Evolutionary conservation across 169 alveolate genomes (phyloP).

Genomic region (Cryptosporidium muris): DNA sequence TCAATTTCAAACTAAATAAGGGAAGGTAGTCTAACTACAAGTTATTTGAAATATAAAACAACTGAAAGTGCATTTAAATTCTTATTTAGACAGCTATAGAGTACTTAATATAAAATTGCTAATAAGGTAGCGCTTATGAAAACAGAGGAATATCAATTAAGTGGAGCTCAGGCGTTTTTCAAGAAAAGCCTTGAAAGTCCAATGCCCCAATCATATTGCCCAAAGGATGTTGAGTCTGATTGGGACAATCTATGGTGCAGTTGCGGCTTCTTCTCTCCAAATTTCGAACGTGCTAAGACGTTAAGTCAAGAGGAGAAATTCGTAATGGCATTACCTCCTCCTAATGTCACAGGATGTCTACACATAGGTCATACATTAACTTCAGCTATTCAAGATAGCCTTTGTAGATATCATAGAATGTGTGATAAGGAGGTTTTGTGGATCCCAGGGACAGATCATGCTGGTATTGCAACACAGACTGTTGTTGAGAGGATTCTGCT

Average conservation of each 20-base stretch:
- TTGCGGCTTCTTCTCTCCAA: constrained; percentile 24
- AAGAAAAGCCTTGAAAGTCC: constrained; percentile 3
- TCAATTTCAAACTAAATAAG: too few species aligned
- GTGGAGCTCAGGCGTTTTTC: constrained; percentile 29
- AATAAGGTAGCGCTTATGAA: too few species aligned
- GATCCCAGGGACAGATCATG: constrained; percentile 99
- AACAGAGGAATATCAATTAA: background rate
- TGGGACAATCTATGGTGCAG: constrained; percentile 84
- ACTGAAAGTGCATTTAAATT: too few species aligned
- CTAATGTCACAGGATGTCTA: constrained; percentile 99
- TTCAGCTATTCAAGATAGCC: constrained; percentile 97
- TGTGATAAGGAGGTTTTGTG: constrained; percentile 94
- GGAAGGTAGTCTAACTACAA: too few species aligned
- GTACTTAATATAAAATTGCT: too few species aligned
- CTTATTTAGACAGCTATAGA: too few species aligned
- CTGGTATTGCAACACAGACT: constrained; percentile 99
- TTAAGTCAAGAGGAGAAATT: constrained; percentile 74
- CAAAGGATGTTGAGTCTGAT: constrained; percentile 93
- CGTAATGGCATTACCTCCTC: constrained; percentile 98
- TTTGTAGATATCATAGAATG: constrained; percentile 95
- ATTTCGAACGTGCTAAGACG: constrained; percentile 66
- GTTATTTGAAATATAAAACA: too few species aligned
- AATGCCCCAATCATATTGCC: constrained; percentile 91
- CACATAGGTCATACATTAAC: constrained; percentile 99
- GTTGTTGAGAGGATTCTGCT: constrained; percentile 95